Base-by-base conservation (phyloP, 441 rosid genomes). In the Monsonia emarginata region DNA sequence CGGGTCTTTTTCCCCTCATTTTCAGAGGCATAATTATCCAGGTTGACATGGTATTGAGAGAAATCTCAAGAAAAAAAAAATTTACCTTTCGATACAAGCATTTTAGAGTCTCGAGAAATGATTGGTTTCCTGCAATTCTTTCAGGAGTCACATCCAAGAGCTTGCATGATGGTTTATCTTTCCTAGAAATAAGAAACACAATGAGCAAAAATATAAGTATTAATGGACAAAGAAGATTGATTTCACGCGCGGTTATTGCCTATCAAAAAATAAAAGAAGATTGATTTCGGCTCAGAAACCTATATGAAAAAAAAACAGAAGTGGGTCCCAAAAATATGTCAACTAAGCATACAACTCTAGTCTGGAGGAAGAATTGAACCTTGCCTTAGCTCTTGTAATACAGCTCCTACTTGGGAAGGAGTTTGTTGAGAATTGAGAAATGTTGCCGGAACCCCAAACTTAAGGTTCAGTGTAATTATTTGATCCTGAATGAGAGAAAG, bases 401-500 rank as follows among this genome's bases (percentile, higher is more conserved):
- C 84, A 68, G 86, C 86, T 63, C 92, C 88, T 68, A 86, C 89
- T 79, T 88, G 97, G 61, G 87, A 79, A 77, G 90, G 71, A 64
- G 88, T 81, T 85, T 92, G 96, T 73, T 86, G 98, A 79, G 97
- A 92, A 78, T 88, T 90, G 76, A 92, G 69, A 76, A 90, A 90
- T 40, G 96, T 86, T 16, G 97, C 89, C 24, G 95, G 94, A 79
- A 92, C 83, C 65, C 97, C 89, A 67, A 79, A 87, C 82, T 88
- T 90, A 63, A 88, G 82, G 79, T 84, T 92, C 65, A 92, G 81
- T 0, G 96, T 87, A 67, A 92, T 62, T 71, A 92, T 88, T 80
- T 88, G 98, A 79, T 92, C 98, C 70, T 92, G 98, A 69, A 92
- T 92, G 52, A 90, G 91, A 61, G 98, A 92, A 32, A 90, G 88